Conservation (phyloP, 2,329 filamentous ascomycete species). For the Lasiodiplodia hormozganensis region DNA sequence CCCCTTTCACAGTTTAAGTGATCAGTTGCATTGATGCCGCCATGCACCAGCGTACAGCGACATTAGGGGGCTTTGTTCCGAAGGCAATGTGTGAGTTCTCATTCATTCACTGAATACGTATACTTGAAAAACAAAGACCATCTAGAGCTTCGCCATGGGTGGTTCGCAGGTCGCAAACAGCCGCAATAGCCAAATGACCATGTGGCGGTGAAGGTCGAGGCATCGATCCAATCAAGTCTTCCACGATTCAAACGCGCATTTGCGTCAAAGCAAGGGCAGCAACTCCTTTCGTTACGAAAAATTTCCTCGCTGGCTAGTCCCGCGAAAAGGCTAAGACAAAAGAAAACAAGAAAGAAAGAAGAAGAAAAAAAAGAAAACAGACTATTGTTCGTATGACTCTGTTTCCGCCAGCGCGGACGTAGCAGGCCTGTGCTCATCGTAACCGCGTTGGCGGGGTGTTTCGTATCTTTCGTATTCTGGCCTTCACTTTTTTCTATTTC, state of each 20-base stretch:
- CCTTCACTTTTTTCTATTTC: neutral
- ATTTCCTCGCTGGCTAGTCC: neutral
- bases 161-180: neutral
- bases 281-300: neutral
- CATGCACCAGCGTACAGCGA: too few species aligned
- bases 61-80: too few species aligned
- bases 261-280: neutral
- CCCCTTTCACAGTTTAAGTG: too few species aligned
- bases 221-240: neutral
- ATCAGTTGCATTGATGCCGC: too few species aligned
- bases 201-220: neutral
- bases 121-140: too few species aligned
- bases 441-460: neutral
- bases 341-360: neutral
- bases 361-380: neutral
- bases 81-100: too few species aligned
- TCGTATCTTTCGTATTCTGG: neutral
- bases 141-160: neutral
- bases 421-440: conserved; percentile 13
- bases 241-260: neutral
- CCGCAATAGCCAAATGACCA: neutral
- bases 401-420: neutral
- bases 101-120: too few species aligned
- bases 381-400: neutral
- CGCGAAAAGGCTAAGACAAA: neutral